A percentile compares a stretch with the other conserved stretches of the same genome.
Conservation (phyloP, 176 grass and related monocot species). For the Cenchrus americanus region DNA sequence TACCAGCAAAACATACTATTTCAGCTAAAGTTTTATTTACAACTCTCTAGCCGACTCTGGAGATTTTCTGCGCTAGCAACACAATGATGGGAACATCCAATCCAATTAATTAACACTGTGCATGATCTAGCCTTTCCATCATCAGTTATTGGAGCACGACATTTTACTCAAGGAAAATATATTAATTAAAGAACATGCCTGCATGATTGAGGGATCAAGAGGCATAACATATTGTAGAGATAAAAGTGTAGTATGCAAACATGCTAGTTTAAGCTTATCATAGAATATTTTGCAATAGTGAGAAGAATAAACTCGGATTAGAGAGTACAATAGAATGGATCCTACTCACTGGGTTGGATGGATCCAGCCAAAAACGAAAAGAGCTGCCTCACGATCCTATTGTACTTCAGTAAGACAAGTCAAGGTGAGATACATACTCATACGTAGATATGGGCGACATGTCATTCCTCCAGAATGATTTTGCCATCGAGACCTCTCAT, state of each 20-base stretch:
- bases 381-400: constrained; percentile 7
- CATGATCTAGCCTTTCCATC: constrained; percentile 10
- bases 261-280: neutral
- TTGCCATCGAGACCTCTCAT: constrained; percentile 47
- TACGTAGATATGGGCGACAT: constrained; percentile 35
- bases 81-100: neutral
- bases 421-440: constrained; percentile 10
- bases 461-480: constrained; percentile 49
- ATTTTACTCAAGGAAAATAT: constrained; percentile 27
- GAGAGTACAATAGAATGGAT: neutral
- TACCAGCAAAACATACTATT: neutral
- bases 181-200: neutral
- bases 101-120: constrained; percentile 9
- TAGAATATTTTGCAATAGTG: constrained; percentile 10
- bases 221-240: neutral
- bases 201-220: constrained; percentile 37
- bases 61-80: neutral
- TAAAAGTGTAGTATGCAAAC: neutral
- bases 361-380: constrained; percentile 31
- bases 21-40: neutral
- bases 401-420: constrained; percentile 31
- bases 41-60: neutral
- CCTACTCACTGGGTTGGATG: constrained; percentile 29
- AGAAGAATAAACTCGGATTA: constrained; percentile 14
- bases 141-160: constrained; percentile 2